Base-by-base conservation (phyloP, 2,329 filamentous ascomycete genomes). In the Aspergillus ochraceoroseus region DNA sequence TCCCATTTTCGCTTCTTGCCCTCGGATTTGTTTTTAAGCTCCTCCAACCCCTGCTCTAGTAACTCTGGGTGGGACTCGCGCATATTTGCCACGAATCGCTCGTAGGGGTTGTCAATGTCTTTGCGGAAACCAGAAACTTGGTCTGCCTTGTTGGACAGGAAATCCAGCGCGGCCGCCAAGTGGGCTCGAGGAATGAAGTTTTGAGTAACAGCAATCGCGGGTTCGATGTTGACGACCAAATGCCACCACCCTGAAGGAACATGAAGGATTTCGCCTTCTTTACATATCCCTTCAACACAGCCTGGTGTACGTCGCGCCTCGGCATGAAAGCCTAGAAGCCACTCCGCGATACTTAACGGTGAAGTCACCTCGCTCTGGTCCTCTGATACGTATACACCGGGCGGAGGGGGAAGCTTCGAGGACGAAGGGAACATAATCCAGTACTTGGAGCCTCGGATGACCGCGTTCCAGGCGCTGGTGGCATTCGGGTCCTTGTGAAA, bases 211-310 rank as follows among this genome's bases (percentile, higher is more conserved):
- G 90, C 92, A 48, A 96, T 85, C 29, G 85, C 84, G 8, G 79
- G 75, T 53, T 88, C 84, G 1, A 95, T 70, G 58, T 96, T 96
- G 31, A 96, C 82, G 7, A 96, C 92, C 20, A 96, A 71, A 70
- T 96, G 90, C 82, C 92, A 96, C 90, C 90, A 96, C 4, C 90
- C 89, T 36, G 83, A 88, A 0, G 92, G 90, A 4, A 96, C 90
- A 59, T 95, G 87, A 34, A 96, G 67, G 11, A 96, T 82, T 63
- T 96, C 92, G 2, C 90, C 90, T 28, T 81, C 78, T 9, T 70
- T 66, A 59, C 90, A 96, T 18, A 96, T 80, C 0, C 87, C 90
- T 66, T 96, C 90, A 19, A 84, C 66, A 56, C 89, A 95, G 7
- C 84, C 87, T 0, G 82, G 77, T 2, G 82, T 80, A 37, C 70